A percentile compares a stretch with the other conserved stretches of the same genome.
Conservation (phyloP, 2,329 filamentous ascomycete genomes). For the Claviceps sp. region DNA sequence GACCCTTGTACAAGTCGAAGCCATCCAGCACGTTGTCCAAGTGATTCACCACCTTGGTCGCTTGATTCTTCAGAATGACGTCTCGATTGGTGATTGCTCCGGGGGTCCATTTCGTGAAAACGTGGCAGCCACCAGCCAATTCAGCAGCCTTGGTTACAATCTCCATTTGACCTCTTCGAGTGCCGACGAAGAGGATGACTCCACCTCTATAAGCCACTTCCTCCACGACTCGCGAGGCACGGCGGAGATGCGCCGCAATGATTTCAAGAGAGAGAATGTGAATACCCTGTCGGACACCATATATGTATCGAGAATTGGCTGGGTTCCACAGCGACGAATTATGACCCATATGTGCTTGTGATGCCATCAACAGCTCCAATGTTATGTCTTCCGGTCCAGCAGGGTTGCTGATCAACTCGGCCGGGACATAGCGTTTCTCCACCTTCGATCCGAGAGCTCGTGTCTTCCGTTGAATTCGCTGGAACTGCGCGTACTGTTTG, state of each 20-base stretch:
- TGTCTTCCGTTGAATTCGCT: conserved; percentile 28
- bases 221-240: conserved; percentile 83
- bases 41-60: conserved; percentile 64
- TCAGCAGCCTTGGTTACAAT: conserved; percentile 70
- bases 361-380: conserved; percentile 79
- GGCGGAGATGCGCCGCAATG: conserved; percentile 78
- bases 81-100: conserved; percentile 88
- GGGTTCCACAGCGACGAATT: conserved; percentile 89
- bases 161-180: conserved; percentile 65
- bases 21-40: conserved; percentile 46
- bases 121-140: conserved; percentile 65
- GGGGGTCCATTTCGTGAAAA: conserved; percentile 88
- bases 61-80: conserved; percentile 62
- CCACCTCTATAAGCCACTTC: conserved; percentile 75
- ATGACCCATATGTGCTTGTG: conserved; percentile 83
- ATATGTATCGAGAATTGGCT: conserved; percentile 85
- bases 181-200: conserved; percentile 83
- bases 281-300: conserved; percentile 73
- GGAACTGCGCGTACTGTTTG: conserved; percentile 26
- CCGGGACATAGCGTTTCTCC: conserved; percentile 48
- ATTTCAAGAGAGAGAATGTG: conserved; percentile 89
- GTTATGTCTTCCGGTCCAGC: conserved; percentile 69
- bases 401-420: conserved; percentile 55
- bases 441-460: conserved; percentile 34
- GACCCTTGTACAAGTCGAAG: conserved; percentile 51